Conservation (phyloP, 1,139 yeast genomes). For the Kodamaea suecica region DNA sequence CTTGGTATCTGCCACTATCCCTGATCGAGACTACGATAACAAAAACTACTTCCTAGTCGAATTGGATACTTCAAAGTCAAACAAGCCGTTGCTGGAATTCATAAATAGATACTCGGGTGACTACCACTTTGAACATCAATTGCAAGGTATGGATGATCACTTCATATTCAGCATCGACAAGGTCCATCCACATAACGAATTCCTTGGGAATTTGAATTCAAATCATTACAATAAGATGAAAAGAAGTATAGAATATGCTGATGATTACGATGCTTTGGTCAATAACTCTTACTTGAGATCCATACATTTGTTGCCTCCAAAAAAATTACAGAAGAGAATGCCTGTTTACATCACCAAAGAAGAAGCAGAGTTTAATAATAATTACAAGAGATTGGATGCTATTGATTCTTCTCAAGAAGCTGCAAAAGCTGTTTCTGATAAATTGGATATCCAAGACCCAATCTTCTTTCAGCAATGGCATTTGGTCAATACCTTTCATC, state of each 20-base stretch:
- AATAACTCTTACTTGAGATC: conserved; percentile 33
- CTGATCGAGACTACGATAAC: conserved; percentile 32
- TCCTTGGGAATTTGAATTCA: conserved; percentile 38
- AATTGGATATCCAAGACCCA: conserved; percentile 74
- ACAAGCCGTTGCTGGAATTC: conserved; percentile 30
- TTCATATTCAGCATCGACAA: conserved; percentile 59
- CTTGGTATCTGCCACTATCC: conserved; percentile 1
- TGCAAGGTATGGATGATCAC: conserved; percentile 56
- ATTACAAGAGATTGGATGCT: conserved; percentile 15
- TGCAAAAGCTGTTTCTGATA: conserved; percentile 43
- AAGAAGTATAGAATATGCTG: conserved; percentile 27
- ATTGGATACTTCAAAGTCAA: conserved; percentile 32
- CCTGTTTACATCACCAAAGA: conserved; percentile 30
- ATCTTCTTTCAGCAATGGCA: conserved; percentile 87
- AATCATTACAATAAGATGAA: conserved; percentile 25
- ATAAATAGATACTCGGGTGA: conserved; percentile 30
- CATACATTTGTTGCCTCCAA: conserved; percentile 51
- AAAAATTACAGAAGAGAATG: conserved; percentile 43
- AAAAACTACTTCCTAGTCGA: conserved; percentile 60
- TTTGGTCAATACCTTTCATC: conserved; percentile 62
- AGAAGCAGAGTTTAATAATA: conserved; percentile 1
- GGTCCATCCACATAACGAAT: conserved; percentile 29
- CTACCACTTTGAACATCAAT: conserved; percentile 53
- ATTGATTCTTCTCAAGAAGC: conserved; percentile 49
- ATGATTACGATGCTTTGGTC: conserved; percentile 28